phyloP scores from a whole-genome alignment of 495 filamentous ascomycete species.

The Letharia lupina region DNA sequence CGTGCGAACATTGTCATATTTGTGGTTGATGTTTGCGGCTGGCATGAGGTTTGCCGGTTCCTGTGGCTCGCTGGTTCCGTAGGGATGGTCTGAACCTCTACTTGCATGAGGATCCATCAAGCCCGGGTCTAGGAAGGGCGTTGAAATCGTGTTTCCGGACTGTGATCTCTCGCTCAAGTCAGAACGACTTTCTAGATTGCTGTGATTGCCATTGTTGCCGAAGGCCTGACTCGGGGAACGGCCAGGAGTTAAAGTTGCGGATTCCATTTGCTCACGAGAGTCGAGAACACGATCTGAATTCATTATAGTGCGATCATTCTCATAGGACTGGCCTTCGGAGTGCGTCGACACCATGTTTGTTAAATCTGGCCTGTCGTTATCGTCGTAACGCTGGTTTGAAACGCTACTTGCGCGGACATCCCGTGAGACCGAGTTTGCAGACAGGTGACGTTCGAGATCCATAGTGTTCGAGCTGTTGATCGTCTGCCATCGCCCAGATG shows the following conservation, averaged over 20 bases:
- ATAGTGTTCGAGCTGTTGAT: constrained; percentile 1
- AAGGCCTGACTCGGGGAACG: not conserved
- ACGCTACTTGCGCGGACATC: not conserved
- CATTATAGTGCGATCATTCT: not conserved
- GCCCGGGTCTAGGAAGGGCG: not conserved
- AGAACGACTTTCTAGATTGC: not conserved
- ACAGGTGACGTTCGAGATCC: not conserved
- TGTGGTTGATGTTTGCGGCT: not conserved
- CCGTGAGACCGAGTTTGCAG: not conserved
- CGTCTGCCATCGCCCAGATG: not conserved
- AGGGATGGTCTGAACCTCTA: not conserved
- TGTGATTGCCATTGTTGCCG: not conserved
- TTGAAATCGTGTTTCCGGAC: not conserved
- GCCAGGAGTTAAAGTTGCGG: not conserved
- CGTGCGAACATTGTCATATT: not conserved
- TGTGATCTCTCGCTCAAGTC: not conserved
- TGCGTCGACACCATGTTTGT: not conserved
- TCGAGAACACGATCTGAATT: not conserved
- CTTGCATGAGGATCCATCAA: not conserved
- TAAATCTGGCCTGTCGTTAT: not conserved
- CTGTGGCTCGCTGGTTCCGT: not conserved
- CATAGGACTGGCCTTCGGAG: not conserved
- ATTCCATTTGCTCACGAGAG: not conserved
- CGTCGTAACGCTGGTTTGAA: not conserved
- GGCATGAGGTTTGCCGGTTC: not conserved